phyloP scores from a whole-genome alignment of 2,329 filamentous ascomycete species.

The Colletotrichum spaethianum region DNA sequence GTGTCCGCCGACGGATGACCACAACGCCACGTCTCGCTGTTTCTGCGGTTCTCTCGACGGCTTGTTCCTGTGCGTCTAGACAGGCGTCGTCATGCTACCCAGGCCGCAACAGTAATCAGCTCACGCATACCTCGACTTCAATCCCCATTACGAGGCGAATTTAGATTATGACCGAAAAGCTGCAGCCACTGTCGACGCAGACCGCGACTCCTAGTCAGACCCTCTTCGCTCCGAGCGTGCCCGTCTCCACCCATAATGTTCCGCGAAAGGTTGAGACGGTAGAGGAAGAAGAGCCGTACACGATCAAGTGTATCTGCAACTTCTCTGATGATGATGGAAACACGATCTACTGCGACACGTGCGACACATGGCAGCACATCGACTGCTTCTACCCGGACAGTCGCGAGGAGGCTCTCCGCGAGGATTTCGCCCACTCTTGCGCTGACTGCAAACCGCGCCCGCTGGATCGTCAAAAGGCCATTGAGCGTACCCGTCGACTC shows the following conservation, averaged over 20 bases:
- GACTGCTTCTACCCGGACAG: constrained; percentile 91
- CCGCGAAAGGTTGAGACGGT: constrained; percentile 64
- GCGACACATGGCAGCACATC: constrained; percentile 98
- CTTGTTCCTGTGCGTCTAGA: constrained; percentile 54
- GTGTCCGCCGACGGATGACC: constrained; percentile 37
- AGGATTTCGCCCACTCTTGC: constrained; percentile 86
- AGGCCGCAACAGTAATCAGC: constrained; percentile 65
- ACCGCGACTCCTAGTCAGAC: constrained; percentile 69
- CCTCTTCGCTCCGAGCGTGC: constrained; percentile 56
- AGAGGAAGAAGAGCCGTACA: constrained; percentile 87
- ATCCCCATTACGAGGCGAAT: constrained; percentile 58
- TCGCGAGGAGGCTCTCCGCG: constrained; percentile 78
- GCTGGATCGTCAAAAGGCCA: constrained; percentile 81
- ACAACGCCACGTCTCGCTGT: constrained; percentile 23
- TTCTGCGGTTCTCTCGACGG: constrained; percentile 18
- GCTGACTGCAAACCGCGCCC: constrained; percentile 86
- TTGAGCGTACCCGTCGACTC: constrained; percentile 78
- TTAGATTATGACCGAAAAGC: constrained; percentile 76
- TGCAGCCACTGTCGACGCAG: constrained; percentile 67
- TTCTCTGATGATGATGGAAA: constrained; percentile 96
- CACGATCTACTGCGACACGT: constrained; percentile 95
- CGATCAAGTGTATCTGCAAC: constrained; percentile 97
- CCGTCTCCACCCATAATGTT: constrained; percentile 57
- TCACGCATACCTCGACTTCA: constrained; percentile 54
- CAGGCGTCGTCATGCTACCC: constrained; percentile 73